Evolutionary conservation across 2,329 filamentous ascomycete genomes (phyloP).

Genomic region (Ascochyta pisi): DNA sequence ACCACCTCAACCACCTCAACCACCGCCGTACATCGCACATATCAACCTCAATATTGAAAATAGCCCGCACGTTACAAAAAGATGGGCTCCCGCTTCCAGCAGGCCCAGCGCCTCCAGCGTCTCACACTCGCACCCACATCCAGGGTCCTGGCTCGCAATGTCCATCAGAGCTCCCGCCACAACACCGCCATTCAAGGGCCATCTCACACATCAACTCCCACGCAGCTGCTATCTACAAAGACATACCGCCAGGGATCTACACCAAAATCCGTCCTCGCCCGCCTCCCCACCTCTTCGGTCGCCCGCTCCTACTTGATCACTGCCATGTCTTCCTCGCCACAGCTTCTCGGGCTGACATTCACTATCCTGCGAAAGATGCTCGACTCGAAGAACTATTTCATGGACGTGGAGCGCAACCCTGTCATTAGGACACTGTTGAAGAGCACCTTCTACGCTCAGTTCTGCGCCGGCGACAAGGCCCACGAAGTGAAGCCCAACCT

Average conservation of each 20-base stretch:
- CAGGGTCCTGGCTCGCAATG: slow-evolving; percentile 35
- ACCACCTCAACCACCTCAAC: slow-evolving; percentile 5
- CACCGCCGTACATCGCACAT: slow-evolving; percentile 5
- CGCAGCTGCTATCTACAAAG: slow-evolving; percentile 29
- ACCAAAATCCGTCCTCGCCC: slow-evolving; percentile 59
- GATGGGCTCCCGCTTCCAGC: slow-evolving; percentile 34
- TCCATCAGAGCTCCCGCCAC: slow-evolving; percentile 41
- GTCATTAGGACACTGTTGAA: slow-evolving; percentile 74
- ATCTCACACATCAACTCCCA: slow-evolving; percentile 19
- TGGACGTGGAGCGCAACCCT: slow-evolving; percentile 78
- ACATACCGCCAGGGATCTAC: slow-evolving; percentile 19
- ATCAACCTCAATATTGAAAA: slow-evolving; percentile 1
- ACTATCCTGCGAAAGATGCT: slow-evolving; percentile 72
- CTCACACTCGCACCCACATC: slow-evolving; percentile 28
- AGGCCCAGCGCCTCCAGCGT: slow-evolving; percentile 32
- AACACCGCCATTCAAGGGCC: slow-evolving; percentile 38
- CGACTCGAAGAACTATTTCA: slow-evolving; percentile 68
- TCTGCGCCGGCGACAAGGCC: slow-evolving; percentile 81
- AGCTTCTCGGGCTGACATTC: slow-evolving; percentile 74
- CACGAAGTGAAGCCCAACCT: slow-evolving; percentile 69
- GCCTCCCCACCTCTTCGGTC: slow-evolving; percentile 71
- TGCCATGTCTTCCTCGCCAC: slow-evolving; percentile 71
- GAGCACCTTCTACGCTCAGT: slow-evolving; percentile 87
- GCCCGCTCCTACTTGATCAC: slow-evolving; percentile 74
- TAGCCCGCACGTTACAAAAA: background rate